These are phyloP conservation scores for Neohortaea acidophila DNA, from an alignment of 495 filamentous ascomycete species.

Conservation along the genomic window DNA sequence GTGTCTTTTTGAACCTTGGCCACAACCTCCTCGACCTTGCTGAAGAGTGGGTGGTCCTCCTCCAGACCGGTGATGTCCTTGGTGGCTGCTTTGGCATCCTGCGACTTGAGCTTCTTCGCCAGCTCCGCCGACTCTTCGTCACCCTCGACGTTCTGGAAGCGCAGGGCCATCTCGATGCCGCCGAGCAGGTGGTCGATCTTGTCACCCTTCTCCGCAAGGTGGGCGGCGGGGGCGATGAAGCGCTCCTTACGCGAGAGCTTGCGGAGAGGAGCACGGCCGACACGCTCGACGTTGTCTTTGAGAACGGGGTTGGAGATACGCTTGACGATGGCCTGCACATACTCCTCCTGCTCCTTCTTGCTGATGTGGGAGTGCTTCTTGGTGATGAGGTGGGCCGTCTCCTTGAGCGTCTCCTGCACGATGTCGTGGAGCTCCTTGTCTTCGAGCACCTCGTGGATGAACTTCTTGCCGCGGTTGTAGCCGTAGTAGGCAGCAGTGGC, in stretches of 20 bases:
- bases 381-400: slow-evolving; percentile 73
- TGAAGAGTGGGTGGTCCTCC: slow-evolving; percentile 54
- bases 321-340: slow-evolving; percentile 79
- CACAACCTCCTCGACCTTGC: slow-evolving; percentile 53
- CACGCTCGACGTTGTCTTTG: slow-evolving; percentile 83
- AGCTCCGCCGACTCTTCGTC: slow-evolving; percentile 76
- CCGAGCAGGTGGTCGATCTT: slow-evolving; percentile 54
- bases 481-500: slow-evolving; percentile 96
- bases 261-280: slow-evolving; percentile 83
- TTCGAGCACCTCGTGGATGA: slow-evolving; percentile 69
- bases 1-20: slow-evolving; percentile 52
- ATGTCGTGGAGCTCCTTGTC: slow-evolving; percentile 53
- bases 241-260: slow-evolving; percentile 88
- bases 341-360: slow-evolving; percentile 62
- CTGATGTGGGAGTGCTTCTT: slow-evolving; percentile 64
- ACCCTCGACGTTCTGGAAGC: slow-evolving; percentile 79
- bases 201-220: slow-evolving; percentile 63
- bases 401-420: slow-evolving; percentile 58
- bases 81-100: slow-evolving; percentile 50
- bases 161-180: slow-evolving; percentile 70
- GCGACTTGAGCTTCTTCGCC: slow-evolving; percentile 63
- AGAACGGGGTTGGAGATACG: slow-evolving; percentile 93
- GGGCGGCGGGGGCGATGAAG: slow-evolving; percentile 80
- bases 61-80: slow-evolving; percentile 61
- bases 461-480: slow-evolving; percentile 62